These are phyloP conservation scores for Elsinoe australis DNA, from an alignment of 2,329 filamentous ascomycete species.

Conservation along the genomic window DNA sequence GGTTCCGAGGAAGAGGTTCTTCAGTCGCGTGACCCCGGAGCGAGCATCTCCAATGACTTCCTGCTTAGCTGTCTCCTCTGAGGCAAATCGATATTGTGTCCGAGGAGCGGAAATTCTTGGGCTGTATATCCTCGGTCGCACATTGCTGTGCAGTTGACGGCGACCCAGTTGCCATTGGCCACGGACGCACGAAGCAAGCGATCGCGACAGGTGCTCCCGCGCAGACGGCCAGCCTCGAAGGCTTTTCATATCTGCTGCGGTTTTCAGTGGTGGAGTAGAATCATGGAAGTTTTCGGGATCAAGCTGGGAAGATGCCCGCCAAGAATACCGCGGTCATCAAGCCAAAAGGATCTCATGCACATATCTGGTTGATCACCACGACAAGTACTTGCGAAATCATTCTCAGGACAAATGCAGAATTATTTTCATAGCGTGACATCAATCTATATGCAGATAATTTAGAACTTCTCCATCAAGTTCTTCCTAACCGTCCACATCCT, in stretches of 20 bases:
- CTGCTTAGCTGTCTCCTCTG: background rate
- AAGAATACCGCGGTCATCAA: slow-evolving; percentile 1
- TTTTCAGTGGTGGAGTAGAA: background rate
- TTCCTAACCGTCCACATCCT: slow-evolving; percentile 89
- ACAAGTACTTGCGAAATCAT: no score
- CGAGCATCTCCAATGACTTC: slow-evolving; percentile 25
- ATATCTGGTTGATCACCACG: no score
- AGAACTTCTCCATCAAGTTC: slow-evolving; percentile 78
- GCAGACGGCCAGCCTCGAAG: slow-evolving; percentile 11
- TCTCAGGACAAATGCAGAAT: no score
- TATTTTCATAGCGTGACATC: no score
- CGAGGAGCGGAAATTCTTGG: background rate
- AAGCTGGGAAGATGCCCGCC: slow-evolving; percentile 2
- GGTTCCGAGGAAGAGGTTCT: slow-evolving; percentile 48
- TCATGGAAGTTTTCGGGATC: background rate
- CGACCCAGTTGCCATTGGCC: background rate
- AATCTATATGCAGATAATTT: no score
- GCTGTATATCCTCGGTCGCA: background rate
- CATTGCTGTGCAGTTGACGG: slow-evolving; percentile 7
- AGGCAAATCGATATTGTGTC: background rate
- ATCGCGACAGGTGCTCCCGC: background rate
- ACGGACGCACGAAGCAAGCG: background rate
- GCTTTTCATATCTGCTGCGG: slow-evolving; percentile 10
- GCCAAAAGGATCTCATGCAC: no score
- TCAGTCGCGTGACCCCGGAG: slow-evolving; percentile 38